Evolutionary conservation across 1,284 basidiomycete genomes (phyloP).

Genomic region (Boletus hoseneyae): DNA sequence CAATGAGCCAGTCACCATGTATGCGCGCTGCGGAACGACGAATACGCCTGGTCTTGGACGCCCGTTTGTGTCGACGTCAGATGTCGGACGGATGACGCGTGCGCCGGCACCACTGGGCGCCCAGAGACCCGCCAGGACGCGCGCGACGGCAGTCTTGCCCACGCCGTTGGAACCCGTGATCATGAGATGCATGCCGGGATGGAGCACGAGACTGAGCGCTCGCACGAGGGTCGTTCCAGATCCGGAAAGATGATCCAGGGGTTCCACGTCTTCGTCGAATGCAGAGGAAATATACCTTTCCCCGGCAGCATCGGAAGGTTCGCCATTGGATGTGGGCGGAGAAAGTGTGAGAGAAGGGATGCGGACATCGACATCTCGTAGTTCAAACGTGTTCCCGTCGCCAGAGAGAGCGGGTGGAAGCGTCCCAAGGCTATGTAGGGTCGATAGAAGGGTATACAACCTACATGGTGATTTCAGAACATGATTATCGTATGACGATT

Average conservation of each 20-base stretch:
- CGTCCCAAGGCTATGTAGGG: conserved; percentile 70
- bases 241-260: conserved; percentile 18
- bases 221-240: conserved; percentile 57
- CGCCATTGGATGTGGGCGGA: neutral
- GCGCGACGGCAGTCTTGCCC: conserved; percentile 91
- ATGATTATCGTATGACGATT: no score
- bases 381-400: conserved; percentile 44
- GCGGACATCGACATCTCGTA: conserved; percentile 74
- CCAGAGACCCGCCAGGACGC: conserved; percentile 92
- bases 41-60: conserved; percentile 61
- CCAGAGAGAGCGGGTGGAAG: conserved; percentile 38
- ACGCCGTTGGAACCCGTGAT: conserved; percentile 93
- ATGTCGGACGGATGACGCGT: conserved; percentile 31
- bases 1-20: conserved; percentile 84
- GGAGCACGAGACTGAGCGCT: conserved; percentile 69
- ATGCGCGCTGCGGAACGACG: conserved; percentile 90
- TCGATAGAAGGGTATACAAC: conserved; percentile 85
- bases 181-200: conserved; percentile 85
- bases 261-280: conserved; percentile 18
- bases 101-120: conserved; percentile 47
- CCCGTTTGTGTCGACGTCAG: conserved; percentile 26
- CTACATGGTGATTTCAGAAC: conserved; percentile 9
- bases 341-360: conserved; percentile 43
- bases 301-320: neutral
- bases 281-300: conserved; percentile 1